Base-by-base conservation (phyloP, 106 monocot genomes). In the Ottelia alismoides region DNA sequence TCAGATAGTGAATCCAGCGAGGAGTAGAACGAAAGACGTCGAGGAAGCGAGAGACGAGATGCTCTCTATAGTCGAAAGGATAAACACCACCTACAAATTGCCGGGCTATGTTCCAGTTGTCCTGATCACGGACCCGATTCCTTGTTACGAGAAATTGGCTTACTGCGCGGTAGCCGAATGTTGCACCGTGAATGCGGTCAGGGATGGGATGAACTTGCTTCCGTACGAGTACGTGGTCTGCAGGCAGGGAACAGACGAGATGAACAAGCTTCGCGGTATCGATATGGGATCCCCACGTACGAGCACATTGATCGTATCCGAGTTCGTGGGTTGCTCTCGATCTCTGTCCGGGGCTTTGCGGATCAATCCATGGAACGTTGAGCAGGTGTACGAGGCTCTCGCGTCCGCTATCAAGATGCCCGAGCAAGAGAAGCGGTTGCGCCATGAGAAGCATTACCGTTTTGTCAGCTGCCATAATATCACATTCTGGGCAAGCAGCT, bases 1-100 rank as follows among this genome's bases (percentile, higher is more conserved):
- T 23, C 88, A 88, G 65, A 83, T 88, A 56, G 88, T 72, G 0
- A 88, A 88, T 20, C 88, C 88, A 0, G 68, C 88, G 0, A 53
- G 88, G 27, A 83, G 73, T 0, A 49, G 56, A 31, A 78, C 78
- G 0, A 62, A 60, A 27, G 78, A 88, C 44, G 52, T 79, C 0
- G 20, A 25, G 6, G 79, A 70, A 32, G 72, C 75, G 17, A 70
- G 82, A 58, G 51, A 43, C 3, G 88, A 83, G 68, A 79, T 83
- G 12, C 28, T 40, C 25, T 64, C 79, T 60, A 79, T 70, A 10
- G 76, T 75, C 51, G 66, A 67, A 53, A 65, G 83, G 65, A 79
- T 88, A 40, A 88, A 88, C 58, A 43, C 56, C 0, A 61, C 76
- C 25, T 79, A 73, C 49, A 76, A 75, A 4, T 46, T 21, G 6